Percentiles rank a stretch among this genome's conserved stretches.
phyloP scores from a whole-genome alignment of 2,329 filamentous ascomycete species.

The Fusarium sp. region DNA sequence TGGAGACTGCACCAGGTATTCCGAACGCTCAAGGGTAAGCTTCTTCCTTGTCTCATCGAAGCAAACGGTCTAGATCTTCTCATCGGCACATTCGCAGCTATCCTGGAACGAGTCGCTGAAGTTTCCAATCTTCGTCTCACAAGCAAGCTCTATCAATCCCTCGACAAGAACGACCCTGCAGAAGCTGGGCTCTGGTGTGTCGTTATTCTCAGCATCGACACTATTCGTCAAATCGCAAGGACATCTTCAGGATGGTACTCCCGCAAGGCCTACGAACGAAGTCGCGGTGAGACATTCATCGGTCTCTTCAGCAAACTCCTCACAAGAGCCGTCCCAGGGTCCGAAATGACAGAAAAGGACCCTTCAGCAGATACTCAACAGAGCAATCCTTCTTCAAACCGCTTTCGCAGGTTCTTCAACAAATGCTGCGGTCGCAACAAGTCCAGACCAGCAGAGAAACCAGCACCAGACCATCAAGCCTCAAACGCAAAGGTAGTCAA shows the following conservation, averaged over 20 bases:
- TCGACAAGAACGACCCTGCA: slow-evolving; percentile 42
- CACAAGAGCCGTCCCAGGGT: slow-evolving; percentile 50
- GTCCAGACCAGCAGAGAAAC: neutral
- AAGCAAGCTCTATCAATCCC: slow-evolving; percentile 48
- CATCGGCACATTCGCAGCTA: slow-evolving; percentile 70
- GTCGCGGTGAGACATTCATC: slow-evolving; percentile 72
- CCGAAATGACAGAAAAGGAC: slow-evolving; percentile 50
- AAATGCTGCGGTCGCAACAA: slow-evolving; percentile 29
- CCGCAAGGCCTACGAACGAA: slow-evolving; percentile 84
- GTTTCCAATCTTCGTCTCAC: slow-evolving; percentile 52
- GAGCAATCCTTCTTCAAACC: neutral
- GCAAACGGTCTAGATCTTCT: slow-evolving; percentile 84
- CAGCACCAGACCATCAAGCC: slow-evolving; percentile 61
- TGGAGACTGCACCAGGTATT: slow-evolving; percentile 77
- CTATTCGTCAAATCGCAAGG: slow-evolving; percentile 47
- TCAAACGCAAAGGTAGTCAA: slow-evolving; percentile 93
- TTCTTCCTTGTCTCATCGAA: slow-evolving; percentile 72
- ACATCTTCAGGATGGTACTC: slow-evolving; percentile 74
- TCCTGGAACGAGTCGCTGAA: slow-evolving; percentile 58
- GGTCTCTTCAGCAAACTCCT: slow-evolving; percentile 50
- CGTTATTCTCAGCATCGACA: slow-evolving; percentile 49
- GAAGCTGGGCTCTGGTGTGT: slow-evolving; percentile 50
- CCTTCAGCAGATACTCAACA: slow-evolving; percentile 14
- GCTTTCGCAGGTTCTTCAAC: slow-evolving; percentile 20
- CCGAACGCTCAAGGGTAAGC: slow-evolving; percentile 74